Evolutionary conservation across 2,329 filamentous ascomycete species (phyloP).

Genomic region (Penicillium sp.): DNA sequence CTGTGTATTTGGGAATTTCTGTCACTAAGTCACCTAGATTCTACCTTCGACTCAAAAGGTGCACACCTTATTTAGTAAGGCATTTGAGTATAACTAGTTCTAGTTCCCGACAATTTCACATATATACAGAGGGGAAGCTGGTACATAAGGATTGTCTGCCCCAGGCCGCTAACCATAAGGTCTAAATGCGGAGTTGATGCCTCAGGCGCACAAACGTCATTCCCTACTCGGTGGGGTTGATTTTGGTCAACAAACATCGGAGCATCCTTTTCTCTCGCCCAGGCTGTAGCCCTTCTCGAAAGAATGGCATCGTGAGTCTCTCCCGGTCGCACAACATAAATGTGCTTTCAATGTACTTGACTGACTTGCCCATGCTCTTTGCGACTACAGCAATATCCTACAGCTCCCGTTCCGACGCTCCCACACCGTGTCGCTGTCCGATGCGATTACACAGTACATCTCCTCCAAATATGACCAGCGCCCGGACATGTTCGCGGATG

Average conservation of each 20-base stretch:
- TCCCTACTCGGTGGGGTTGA: slow-evolving; percentile 28
- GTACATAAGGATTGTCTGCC: no score
- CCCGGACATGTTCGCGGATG: slow-evolving; percentile 89
- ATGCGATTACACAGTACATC: slow-evolving; percentile 89
- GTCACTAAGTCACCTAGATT: no score
- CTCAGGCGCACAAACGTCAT: slow-evolving; percentile 31
- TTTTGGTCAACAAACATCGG: slow-evolving; percentile 30
- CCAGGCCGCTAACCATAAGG: no score
- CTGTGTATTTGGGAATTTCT: no score
- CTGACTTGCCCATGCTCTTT: slow-evolving; percentile 1
- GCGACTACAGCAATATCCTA: slow-evolving; percentile 48
- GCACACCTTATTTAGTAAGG: no score
- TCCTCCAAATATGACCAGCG: slow-evolving; percentile 98
- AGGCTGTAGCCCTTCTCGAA: slow-evolving; percentile 8
- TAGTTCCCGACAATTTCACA: no score
- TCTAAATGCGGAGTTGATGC: slow-evolving; percentile 10
- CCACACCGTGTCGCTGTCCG: slow-evolving; percentile 69
- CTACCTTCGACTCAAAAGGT: no score
- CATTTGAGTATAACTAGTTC: no score
- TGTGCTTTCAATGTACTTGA: not conserved
- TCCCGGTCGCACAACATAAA: not conserved
- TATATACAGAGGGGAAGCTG: no score
- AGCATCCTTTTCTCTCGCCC: slow-evolving; percentile 10
- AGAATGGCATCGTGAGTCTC: slow-evolving; percentile 37
- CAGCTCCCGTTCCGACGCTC: slow-evolving; percentile 85